A percentile compares a stretch with the other conserved stretches of the same genome.
These are phyloP conservation scores for Penicillium sp. DNA, from an alignment of 2,329 filamentous ascomycete species.

Conservation along the genomic window DNA sequence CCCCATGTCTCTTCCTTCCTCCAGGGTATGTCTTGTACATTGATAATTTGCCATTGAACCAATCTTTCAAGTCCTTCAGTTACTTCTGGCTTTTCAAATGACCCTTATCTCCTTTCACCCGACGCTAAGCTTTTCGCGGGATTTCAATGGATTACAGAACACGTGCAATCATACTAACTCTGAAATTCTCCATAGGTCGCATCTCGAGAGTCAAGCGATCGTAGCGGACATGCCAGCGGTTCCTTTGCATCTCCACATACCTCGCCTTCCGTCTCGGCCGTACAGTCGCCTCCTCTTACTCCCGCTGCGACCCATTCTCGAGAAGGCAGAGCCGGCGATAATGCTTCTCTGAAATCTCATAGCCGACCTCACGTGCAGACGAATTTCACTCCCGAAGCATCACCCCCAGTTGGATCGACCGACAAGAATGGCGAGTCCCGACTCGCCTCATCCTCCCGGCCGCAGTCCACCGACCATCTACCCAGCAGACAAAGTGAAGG, in stretches of 20 bases:
- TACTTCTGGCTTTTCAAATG: background rate
- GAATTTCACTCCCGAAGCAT: constrained; percentile 55
- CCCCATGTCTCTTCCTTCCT: constrained; percentile 75
- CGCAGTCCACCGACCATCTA: constrained; percentile 42
- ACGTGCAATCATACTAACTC: constrained; percentile 9
- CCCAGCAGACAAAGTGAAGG: constrained; percentile 45
- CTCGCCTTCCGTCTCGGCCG: constrained; percentile 65
- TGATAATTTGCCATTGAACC: constrained; percentile 7
- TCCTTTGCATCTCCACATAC: constrained; percentile 65
- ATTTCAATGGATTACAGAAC: background rate
- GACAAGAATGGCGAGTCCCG: constrained; percentile 33
- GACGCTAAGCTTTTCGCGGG: background rate
- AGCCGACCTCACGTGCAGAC: constrained; percentile 34
- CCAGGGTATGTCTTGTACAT: constrained; percentile 38
- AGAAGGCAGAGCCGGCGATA: constrained; percentile 46
- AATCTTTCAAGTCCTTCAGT: background rate
- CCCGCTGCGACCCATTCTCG: constrained; percentile 71
- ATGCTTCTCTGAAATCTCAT: constrained; percentile 31
- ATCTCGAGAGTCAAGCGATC: constrained; percentile 60
- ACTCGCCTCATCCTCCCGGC: constrained; percentile 41
- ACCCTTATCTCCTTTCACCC: background rate
- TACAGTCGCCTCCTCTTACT: constrained; percentile 87
- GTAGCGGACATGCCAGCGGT: constrained; percentile 60
- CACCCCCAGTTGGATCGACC: constrained; percentile 48
- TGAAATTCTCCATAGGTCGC: constrained; percentile 32